These are phyloP conservation scores for Jacaranda mimosifolia DNA, from an alignment of 257 asterid species.

Conservation along the genomic window DNA sequence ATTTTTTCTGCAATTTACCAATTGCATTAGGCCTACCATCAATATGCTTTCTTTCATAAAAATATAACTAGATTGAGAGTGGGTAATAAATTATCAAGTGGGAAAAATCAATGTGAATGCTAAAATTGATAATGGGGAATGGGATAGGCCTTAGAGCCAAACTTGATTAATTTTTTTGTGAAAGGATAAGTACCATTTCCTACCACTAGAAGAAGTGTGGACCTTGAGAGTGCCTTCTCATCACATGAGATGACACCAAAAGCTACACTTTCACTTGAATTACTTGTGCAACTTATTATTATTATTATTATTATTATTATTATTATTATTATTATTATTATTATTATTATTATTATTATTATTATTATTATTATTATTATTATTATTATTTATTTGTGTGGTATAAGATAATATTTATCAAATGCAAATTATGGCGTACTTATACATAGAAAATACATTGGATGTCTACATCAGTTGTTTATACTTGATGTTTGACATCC, in stretches of 20 bases:
- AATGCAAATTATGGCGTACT: too few relatives aligned
- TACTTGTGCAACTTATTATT: not conserved
- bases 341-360: too few relatives aligned
- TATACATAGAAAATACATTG: too few relatives aligned
- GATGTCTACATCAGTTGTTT: too few relatives aligned
- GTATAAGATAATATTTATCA: too few relatives aligned
- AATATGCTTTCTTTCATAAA: not conserved
- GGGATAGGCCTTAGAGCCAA: not conserved
- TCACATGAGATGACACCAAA: slow-evolving; percentile 27
- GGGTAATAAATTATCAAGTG: not conserved
- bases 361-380: too few relatives aligned
- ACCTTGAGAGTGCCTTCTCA: slow-evolving; percentile 33
- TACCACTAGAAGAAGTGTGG: slow-evolving; percentile 40
- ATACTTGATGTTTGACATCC: too few relatives aligned
- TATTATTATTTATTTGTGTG: too few relatives aligned
- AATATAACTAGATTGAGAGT: not conserved
- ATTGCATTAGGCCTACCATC: not conserved
- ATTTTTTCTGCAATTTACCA: not conserved
- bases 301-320: too few relatives aligned
- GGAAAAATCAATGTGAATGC: slow-evolving; percentile 26
- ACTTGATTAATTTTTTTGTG: not conserved
- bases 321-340: too few relatives aligned
- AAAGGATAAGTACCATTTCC: slow-evolving; percentile 14
- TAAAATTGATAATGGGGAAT: not conserved
- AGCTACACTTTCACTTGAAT: not conserved